phyloP scores from a whole-genome alignment of 2,329 filamentous ascomycete genomes.

The Teratosphaeria epicoccoides region DNA sequence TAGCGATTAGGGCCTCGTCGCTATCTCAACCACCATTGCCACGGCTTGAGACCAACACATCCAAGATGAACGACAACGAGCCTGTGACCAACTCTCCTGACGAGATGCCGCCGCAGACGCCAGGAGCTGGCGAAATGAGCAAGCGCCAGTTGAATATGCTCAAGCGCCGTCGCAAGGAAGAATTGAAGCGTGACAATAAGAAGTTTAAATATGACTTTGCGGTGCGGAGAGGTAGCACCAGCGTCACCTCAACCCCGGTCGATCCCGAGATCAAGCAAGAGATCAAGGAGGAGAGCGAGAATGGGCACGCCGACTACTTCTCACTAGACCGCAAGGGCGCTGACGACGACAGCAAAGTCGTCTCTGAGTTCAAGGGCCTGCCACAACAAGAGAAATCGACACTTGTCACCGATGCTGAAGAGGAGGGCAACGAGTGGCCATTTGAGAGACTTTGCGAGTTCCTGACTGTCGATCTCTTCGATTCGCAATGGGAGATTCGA shows the following conservation, averaged over 20 bases:
- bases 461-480: conserved; percentile 85
- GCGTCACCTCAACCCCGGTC: conserved; percentile 46
- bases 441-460: conserved; percentile 91
- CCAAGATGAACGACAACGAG: conserved; percentile 28
- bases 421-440: conserved; percentile 80
- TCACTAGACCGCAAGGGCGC: conserved; percentile 68
- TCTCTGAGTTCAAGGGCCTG: conserved; percentile 89
- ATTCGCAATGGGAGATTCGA: conserved; percentile 86
- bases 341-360: conserved; percentile 84
- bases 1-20: conserved; percentile 34
- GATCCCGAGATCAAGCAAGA: conserved; percentile 50
- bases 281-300: conserved; percentile 46
- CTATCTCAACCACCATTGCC: conserved; percentile 29
- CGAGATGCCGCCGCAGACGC: conserved; percentile 19
- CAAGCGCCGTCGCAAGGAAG: conserved; percentile 85
- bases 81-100: conserved; percentile 22
- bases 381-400: conserved; percentile 73
- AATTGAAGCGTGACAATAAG: conserved; percentile 77
- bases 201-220: conserved; percentile 73
- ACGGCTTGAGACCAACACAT: conserved; percentile 43
- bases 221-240: conserved; percentile 47
- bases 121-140: conserved; percentile 51
- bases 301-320: conserved; percentile 66
- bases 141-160: conserved; percentile 89
- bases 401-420: conserved; percentile 64